Evolutionary conservation across 345 rosid species (phyloP).

Genomic region (sweet orange (Citrus sinensis)): DNA sequence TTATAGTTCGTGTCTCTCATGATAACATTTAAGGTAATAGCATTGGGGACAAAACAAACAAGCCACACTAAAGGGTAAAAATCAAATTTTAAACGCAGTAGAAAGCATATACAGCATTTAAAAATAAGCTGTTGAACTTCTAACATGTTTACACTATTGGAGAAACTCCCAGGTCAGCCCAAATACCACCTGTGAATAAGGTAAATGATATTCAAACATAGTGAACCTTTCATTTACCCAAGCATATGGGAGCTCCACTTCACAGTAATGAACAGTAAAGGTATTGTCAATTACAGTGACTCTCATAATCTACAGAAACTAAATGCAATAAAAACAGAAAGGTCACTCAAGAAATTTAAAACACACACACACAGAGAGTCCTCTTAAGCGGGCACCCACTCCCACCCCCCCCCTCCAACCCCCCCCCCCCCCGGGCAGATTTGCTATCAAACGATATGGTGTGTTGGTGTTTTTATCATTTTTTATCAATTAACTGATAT

Average conservation of each 20-base stretch:
- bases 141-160: not conserved
- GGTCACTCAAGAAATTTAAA: not conserved
- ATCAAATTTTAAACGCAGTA: not conserved
- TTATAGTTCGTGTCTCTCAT: not conserved
- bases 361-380: too few species aligned
- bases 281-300: not conserved
- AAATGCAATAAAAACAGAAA: constrained; percentile 10
- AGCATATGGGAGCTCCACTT: not conserved
- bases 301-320: not conserved
- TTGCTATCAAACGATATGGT: too few species aligned
- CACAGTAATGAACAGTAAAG: not conserved
- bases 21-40: not conserved
- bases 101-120: not conserved
- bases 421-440: too few species aligned
- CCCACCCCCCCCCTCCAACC: too few species aligned
- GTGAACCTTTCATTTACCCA: not conserved
- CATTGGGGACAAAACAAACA: not conserved
- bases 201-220: not conserved
- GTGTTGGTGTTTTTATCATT: too few species aligned
- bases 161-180: not conserved
- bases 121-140: not conserved
- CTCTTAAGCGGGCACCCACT: too few species aligned
- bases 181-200: not conserved
- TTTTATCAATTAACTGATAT: too few species aligned
- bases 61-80: not conserved